These are phyloP conservation scores for Mytilinidion resinicola DNA, from an alignment of 495 filamentous ascomycete species.

Conservation along the genomic window DNA sequence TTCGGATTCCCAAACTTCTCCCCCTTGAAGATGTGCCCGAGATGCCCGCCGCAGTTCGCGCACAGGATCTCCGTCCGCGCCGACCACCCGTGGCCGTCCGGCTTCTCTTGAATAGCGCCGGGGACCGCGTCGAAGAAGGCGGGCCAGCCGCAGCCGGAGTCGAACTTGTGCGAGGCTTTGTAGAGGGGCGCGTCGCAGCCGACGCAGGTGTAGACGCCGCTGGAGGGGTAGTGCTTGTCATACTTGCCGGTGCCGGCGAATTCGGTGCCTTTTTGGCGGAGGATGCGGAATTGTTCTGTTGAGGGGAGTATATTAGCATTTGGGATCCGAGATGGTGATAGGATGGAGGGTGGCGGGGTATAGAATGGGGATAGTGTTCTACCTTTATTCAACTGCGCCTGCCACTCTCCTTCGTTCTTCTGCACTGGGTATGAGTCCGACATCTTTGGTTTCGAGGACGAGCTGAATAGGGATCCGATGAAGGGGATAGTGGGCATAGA, in stretches of 20 bases:
- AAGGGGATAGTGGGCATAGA: slow-evolving; percentile 73
- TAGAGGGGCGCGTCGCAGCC: slow-evolving; percentile 86
- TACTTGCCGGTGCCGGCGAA: slow-evolving; percentile 70
- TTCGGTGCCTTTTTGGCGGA: slow-evolving; percentile 89
- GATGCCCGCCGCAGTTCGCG: slow-evolving; percentile 85
- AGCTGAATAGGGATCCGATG: slow-evolving; percentile 69
- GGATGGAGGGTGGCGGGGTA: neutral
- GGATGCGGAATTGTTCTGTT: slow-evolving; percentile 85
- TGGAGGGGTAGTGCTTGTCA: slow-evolving; percentile 70
- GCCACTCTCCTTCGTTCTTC: slow-evolving; percentile 80
- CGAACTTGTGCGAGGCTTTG: slow-evolving; percentile 86
- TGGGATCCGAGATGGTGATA: neutral
- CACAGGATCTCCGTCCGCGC: slow-evolving; percentile 87
- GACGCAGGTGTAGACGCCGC: slow-evolving; percentile 77
- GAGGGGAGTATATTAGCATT: neutral
- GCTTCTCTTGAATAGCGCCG: slow-evolving; percentile 75
- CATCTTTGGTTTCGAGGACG: slow-evolving; percentile 39
- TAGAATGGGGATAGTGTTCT: slow-evolving; percentile 15
- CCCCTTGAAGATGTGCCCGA: slow-evolving; percentile 97
- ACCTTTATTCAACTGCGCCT: slow-evolving; percentile 73
- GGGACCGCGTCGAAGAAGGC: slow-evolving; percentile 93
- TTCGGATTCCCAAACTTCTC: slow-evolving; percentile 79
- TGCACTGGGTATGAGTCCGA: slow-evolving; percentile 63
- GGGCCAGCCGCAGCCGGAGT: slow-evolving; percentile 94
- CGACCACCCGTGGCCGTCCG: slow-evolving; percentile 76